Evolutionary conservation across 1,284 basidiomycete species (phyloP).

Genomic region (Malassezia yamatoensis): DNA sequence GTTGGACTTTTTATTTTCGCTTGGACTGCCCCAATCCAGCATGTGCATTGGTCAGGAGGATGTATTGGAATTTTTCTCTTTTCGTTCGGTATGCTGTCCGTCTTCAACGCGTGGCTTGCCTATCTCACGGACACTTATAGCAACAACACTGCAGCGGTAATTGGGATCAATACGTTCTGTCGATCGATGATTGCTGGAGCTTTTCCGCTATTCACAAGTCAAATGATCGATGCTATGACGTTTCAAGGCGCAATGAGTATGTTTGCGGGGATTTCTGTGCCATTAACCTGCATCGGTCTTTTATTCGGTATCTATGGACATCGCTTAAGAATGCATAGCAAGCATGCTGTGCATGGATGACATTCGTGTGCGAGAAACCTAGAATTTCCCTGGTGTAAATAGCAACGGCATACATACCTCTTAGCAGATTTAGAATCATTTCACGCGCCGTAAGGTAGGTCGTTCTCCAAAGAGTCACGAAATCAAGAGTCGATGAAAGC

Average conservation of each 20-base stretch:
- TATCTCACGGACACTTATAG: slow-evolving; percentile 20
- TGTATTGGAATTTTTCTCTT: slow-evolving; percentile 16
- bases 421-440: slow-evolving; percentile 39
- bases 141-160: slow-evolving; percentile 17
- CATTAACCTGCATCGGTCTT: slow-evolving; percentile 11
- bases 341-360: slow-evolving; percentile 10
- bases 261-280: slow-evolving; percentile 19
- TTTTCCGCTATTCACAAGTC: slow-evolving; percentile 21
- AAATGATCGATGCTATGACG: slow-evolving; percentile 20
- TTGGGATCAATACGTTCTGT: slow-evolving; percentile 16
- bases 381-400: slow-evolving; percentile 12
- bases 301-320: slow-evolving; percentile 14
- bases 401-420: not conserved
- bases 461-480: slow-evolving; percentile 72
- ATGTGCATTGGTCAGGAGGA: slow-evolving; percentile 21
- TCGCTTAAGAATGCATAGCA: slow-evolving; percentile 10
- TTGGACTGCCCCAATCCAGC: slow-evolving; percentile 17
- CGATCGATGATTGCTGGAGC: slow-evolving; percentile 17
- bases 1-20: slow-evolving; percentile 24
- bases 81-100: slow-evolving; percentile 18
- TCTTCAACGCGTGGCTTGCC: slow-evolving; percentile 20
- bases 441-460: slow-evolving; percentile 59
- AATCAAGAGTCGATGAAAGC: slow-evolving; percentile 76
- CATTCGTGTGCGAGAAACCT: not conserved
- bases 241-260: slow-evolving; percentile 22